Base-by-base conservation (phyloP, 495 filamentous ascomycete species). In the Xylaria sp. region DNA sequence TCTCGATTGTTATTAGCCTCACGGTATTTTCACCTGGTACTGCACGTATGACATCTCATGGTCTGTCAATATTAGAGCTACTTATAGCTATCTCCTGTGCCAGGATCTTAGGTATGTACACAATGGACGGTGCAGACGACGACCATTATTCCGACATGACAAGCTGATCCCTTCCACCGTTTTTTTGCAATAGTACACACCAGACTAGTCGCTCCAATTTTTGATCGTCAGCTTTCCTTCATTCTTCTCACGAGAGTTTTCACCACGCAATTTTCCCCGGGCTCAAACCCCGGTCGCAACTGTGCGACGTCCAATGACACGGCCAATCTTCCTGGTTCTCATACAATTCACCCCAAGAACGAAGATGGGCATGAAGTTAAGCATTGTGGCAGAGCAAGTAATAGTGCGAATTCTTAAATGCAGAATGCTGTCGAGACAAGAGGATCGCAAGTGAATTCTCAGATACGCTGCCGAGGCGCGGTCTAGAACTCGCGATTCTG, bases 401-500 rank as follows among this genome's bases (percentile, higher is more conserved):
- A 17, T 57, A 53, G 55, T 24, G 17, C 21, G 40, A 37, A 37
- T 24, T 24, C 19, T 46, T 29, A n/a, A 50, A 3, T n/a, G 7
- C 52, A 31, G 35, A 44, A 59, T 12, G n/a, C 21, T 48, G n/a
- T 37, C 15, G 41, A 3, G 46, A 6, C 24, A 12, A 59, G n/a
- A n/a, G 26, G 53, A 44, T 14, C 12, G 19, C 24, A 19, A 19
- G 21, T 55, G 33, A 55, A 19, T 19, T 43, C 43, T 19, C 31
- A 53, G 33, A 24, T n/a, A 44, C 50, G 46, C 21, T 33, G 24
- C 5, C 11, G 17, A 21, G 43, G 2, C 17, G 41, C 29, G 7
- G 61, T 59, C 52, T 59, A 66, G 24, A 58, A 66, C 61, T 66
- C 69, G 52, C 50, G 61, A 59, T 71, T 66, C 50, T 71, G 69